Evolutionary conservation across 1,284 basidiomycete species (phyloP).

Genomic region (Trichosporon sp.): DNA sequence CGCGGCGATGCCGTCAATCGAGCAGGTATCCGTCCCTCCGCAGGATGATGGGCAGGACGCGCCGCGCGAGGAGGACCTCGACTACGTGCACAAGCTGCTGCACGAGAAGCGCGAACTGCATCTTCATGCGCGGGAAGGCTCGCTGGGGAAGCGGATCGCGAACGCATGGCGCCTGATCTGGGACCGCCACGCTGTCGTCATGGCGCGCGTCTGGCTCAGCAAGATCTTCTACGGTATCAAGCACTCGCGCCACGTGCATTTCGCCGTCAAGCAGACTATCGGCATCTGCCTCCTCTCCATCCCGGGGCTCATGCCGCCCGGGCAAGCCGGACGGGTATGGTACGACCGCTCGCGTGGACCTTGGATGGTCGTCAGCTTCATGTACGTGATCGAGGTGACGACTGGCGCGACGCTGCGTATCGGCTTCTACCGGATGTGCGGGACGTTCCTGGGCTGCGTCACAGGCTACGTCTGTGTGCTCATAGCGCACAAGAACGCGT

Average conservation of each 20-base stretch:
- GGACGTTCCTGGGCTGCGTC: conserved; percentile 58
- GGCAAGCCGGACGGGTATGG: conserved; percentile 49
- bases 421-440: conserved; percentile 56
- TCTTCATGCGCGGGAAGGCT: not conserved
- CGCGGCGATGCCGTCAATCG: conserved; percentile 21
- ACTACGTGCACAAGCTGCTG: conserved; percentile 32
- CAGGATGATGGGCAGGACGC: conserved; percentile 17
- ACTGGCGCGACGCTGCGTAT: conserved; percentile 59
- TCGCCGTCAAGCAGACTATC: conserved; percentile 56
- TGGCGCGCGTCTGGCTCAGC: conserved; percentile 44
- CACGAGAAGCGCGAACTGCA: conserved; percentile 23
- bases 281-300: conserved; percentile 57
- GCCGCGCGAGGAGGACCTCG: conserved; percentile 28
- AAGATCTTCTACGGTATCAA: conserved; percentile 43
- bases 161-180: conserved; percentile 45
- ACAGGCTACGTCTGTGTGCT: conserved; percentile 54
- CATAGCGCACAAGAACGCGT: conserved; percentile 55
- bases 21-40: conserved; percentile 12
- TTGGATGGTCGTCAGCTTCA: conserved; percentile 57
- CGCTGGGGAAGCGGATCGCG: not conserved
- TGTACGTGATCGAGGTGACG: conserved; percentile 59
- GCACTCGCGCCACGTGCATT: conserved; percentile 57
- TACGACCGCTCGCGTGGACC: conserved; percentile 54
- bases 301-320: conserved; percentile 54
- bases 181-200: conserved; percentile 41